Conservation (phyloP, 2,329 filamentous ascomycete genomes). For the Parastagonospora avenae region DNA sequence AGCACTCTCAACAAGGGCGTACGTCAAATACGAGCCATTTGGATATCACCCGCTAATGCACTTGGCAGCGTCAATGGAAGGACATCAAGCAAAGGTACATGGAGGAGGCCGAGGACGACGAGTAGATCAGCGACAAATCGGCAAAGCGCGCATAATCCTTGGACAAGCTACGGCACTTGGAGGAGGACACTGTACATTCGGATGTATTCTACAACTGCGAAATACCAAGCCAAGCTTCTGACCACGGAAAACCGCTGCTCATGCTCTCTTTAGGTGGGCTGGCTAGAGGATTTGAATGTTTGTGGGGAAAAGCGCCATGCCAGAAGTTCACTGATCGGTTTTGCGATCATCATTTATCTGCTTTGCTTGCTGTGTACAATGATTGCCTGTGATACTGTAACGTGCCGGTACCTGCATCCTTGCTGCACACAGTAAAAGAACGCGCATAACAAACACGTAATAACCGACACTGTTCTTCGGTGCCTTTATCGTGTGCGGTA, state of each 20-base stretch:
- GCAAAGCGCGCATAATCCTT: conserved; percentile 7
- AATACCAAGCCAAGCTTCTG: conserved; percentile 27
- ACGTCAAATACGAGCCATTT: conserved; percentile 16
- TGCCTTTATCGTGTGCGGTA: background rate
- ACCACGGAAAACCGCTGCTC: background rate
- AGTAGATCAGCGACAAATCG: conserved; percentile 25
- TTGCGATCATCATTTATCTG: too few species aligned
- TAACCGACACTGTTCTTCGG: background rate
- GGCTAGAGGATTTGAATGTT: too few species aligned
- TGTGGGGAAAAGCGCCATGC: too few species aligned
- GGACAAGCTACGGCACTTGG: conserved; percentile 21
- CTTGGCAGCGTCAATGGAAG: conserved; percentile 93
- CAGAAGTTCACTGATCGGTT: too few species aligned
- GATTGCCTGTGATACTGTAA: too few species aligned
- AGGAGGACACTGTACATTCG: conserved; percentile 37
- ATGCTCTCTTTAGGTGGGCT: background rate
- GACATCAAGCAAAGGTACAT: conserved; percentile 94
- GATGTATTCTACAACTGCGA: conserved; percentile 43
- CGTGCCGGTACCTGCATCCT: too few species aligned
- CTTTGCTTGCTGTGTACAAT: too few species aligned
- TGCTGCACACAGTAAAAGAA: too few species aligned
- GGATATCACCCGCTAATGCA: conserved; percentile 30
- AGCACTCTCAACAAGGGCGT: conserved; percentile 90
- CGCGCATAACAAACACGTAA: background rate
- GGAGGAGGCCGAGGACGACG: conserved; percentile 69